Percentiles rank a stretch among this genome's conserved stretches.
Evolutionary conservation across 441 rosid species (phyloP).

Genomic region (Populus hybrid): DNA sequence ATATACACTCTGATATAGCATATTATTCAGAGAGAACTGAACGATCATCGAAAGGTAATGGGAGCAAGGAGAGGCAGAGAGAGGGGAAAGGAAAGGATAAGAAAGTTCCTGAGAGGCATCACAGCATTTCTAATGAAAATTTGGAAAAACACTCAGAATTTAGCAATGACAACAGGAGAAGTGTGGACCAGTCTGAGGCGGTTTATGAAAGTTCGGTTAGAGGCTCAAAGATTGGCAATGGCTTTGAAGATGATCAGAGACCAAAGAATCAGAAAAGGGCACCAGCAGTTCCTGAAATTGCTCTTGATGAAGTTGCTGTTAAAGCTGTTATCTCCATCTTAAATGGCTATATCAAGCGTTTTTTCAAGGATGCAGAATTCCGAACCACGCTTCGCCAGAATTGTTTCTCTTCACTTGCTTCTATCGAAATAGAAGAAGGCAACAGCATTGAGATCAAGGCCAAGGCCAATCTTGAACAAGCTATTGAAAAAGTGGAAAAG

Average conservation of each 20-base stretch:
- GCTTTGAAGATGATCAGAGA: constrained; percentile 21
- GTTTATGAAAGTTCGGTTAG: constrained; percentile 25
- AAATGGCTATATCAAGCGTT: constrained; percentile 40
- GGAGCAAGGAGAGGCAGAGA: constrained; percentile 11
- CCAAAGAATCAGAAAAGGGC: constrained; percentile 17
- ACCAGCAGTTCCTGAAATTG: constrained; percentile 32
- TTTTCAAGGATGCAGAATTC: constrained; percentile 40
- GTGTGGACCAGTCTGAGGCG: constrained; percentile 22
- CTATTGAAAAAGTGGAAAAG: constrained; percentile 45
- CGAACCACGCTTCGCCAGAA: constrained; percentile 33
- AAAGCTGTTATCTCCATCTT: constrained; percentile 56
- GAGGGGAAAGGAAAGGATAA: constrained; percentile 19
- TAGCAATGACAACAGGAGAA: constrained; percentile 17
- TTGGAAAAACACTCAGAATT: constrained; percentile 5
- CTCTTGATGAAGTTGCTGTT: constrained; percentile 63
- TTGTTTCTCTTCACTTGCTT: constrained; percentile 46
- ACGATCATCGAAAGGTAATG: constrained; percentile 16
- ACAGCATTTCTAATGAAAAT: constrained; percentile 22
- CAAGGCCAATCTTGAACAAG: constrained; percentile 45
- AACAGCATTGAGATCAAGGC: constrained; percentile 35
- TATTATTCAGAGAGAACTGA: constrained; percentile 23
- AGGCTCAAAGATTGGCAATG: constrained; percentile 27
- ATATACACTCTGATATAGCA: constrained; percentile 33
- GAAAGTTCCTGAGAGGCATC: constrained; percentile 16
- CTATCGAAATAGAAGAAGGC: constrained; percentile 23